Evolutionary conservation across 192 early-diverging fungal genomes (phyloP).

Genomic region (Pilobolus umbonatus): DNA sequence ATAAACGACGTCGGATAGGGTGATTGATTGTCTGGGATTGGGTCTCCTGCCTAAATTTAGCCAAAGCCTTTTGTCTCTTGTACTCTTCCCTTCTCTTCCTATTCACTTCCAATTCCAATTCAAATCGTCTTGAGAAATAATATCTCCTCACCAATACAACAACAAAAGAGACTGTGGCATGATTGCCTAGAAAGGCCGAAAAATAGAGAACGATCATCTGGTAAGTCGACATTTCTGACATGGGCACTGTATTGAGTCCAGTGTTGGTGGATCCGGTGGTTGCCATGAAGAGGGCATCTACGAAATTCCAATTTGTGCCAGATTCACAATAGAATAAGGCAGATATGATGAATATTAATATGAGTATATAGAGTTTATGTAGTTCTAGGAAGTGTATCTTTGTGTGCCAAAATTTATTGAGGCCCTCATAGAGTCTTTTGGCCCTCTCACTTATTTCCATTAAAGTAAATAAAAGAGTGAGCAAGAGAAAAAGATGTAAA

Average conservation of each 20-base stretch:
- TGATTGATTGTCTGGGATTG: not conserved
- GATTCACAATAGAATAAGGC: constrained; percentile 26
- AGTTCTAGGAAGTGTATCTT: constrained; percentile 30
- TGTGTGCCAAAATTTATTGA: constrained; percentile 9
- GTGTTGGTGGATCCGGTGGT: constrained; percentile 27
- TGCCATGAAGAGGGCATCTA: constrained; percentile 31
- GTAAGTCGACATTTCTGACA: constrained; percentile 26
- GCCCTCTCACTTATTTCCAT: not conserved
- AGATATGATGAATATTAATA: constrained; percentile 23
- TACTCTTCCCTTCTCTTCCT: constrained; percentile 7
- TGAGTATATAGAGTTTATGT: constrained; percentile 23
- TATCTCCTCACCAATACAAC: constrained; percentile 26
- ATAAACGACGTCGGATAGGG: constrained; percentile 7
- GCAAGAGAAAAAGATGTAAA: not conserved
- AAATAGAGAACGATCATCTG: constrained; percentile 22
- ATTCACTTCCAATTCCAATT: constrained; percentile 23
- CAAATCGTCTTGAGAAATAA: constrained; percentile 29
- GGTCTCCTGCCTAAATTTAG: not conserved
- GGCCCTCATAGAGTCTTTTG: not conserved
- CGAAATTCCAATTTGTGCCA: constrained; percentile 15
- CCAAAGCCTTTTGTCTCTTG: not conserved
- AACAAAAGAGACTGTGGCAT: constrained; percentile 16
- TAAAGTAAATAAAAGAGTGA: not conserved
- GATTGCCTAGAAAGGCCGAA: constrained; percentile 20
- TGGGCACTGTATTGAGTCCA: constrained; percentile 27